phyloP scores from a whole-genome alignment of 805 yeast genomes.

The Kluyveromyces siamensis region DNA sequence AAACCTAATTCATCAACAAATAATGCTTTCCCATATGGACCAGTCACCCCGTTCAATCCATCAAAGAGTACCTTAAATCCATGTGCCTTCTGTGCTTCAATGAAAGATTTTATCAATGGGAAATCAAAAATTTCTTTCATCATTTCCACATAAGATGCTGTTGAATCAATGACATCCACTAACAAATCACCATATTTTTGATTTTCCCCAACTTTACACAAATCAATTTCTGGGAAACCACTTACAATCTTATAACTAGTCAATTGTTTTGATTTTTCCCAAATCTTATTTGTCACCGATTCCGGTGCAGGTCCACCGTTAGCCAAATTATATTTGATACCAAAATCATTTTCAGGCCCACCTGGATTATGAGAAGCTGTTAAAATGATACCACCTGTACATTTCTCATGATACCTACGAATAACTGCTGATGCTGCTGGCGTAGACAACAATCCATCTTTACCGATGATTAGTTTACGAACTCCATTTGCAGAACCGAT shows the following conservation, averaged over 20 bases:
- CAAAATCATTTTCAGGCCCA: constrained; percentile 85
- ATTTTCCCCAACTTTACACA: constrained; percentile 45
- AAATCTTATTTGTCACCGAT: constrained; percentile 81
- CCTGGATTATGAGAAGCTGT: constrained; percentile 99
- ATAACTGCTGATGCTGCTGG: constrained; percentile 96
- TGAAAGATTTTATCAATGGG: constrained; percentile 63
- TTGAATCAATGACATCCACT: constrained; percentile 78
- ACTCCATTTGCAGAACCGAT: constrained; percentile 92
- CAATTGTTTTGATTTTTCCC: constrained; percentile 53
- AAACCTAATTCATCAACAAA: constrained; percentile 81
- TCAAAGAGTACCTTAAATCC: constrained; percentile 76
- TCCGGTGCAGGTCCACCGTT: constrained; percentile 99
- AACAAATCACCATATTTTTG: constrained; percentile 47
- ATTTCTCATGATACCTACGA: constrained; percentile 48
- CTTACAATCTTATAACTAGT: constrained; percentile 48
- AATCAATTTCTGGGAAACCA: constrained; percentile 57
- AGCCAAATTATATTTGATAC: constrained; percentile 88
- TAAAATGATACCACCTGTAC: constrained; percentile 91
- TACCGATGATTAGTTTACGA: constrained; percentile 74
- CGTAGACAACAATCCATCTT: constrained; percentile 80
- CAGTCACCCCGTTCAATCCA: constrained; percentile 91
- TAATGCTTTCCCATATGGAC: constrained; percentile 84
- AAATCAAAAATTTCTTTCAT: constrained; percentile 85
- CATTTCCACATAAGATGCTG: constrained; percentile 67
- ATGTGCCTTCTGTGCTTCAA: constrained; percentile 39